Evolutionary conservation across 2,329 filamentous ascomycete species (phyloP).

Genomic region (Sarocladium oryzae): DNA sequence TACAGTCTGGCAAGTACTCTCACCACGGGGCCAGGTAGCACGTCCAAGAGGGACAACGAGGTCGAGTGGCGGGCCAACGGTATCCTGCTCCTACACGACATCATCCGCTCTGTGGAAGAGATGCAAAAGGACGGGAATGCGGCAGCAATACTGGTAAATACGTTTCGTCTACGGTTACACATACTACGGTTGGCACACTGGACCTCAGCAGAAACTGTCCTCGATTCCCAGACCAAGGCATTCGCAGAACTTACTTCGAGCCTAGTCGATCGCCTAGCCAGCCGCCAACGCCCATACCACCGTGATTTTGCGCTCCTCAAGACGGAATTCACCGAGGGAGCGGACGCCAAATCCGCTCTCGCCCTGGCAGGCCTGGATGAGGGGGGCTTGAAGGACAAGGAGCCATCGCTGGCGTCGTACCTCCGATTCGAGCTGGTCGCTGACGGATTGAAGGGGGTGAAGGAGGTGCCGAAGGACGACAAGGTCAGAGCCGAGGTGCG

Average conservation of each 20-base stretch:
- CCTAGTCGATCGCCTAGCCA: conserved; percentile 13
- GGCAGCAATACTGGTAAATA: conserved; percentile 12
- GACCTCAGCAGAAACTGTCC: background rate
- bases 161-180: conserved; percentile 13
- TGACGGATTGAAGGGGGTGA: background rate
- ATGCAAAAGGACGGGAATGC: background rate
- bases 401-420: background rate
- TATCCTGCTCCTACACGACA: background rate
- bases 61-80: background rate
- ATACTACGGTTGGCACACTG: conserved; percentile 14
- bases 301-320: conserved; percentile 15
- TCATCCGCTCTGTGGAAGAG: conserved; percentile 11
- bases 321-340: conserved; percentile 8
- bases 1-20: conserved; percentile 16
- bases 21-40: conserved; percentile 12
- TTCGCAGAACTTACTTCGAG: conserved; percentile 11
- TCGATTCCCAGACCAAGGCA: background rate
- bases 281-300: conserved; percentile 17
- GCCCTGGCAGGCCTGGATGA: background rate
- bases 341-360: background rate
- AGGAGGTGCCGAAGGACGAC: background rate
- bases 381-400: background rate
- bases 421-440: background rate
- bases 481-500: background rate
- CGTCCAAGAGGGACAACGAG: background rate